These are phyloP conservation scores for Dichotomopilus funicola DNA, from an alignment of 2,329 filamentous ascomycete genomes.

Conservation along the genomic window DNA sequence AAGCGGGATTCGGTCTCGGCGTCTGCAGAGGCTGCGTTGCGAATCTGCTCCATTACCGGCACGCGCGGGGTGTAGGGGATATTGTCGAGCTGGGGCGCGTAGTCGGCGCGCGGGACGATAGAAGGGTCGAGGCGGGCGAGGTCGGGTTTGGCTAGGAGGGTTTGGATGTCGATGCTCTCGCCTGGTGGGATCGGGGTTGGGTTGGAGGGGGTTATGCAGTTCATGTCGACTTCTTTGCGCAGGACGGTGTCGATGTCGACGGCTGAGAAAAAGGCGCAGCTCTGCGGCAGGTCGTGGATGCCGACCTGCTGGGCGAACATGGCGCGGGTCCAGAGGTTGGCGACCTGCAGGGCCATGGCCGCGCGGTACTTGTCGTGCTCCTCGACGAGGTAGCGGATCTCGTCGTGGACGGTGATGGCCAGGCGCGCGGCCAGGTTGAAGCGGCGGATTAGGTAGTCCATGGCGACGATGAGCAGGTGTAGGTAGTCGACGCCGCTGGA, in stretches of 20 bases:
- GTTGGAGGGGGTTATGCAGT: constrained; percentile 89
- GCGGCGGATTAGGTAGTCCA: constrained; percentile 85
- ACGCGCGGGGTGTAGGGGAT: constrained; percentile 64
- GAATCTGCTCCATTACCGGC: constrained; percentile 72
- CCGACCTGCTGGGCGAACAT: constrained; percentile 98
- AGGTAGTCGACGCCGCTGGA: constrained; percentile 96
- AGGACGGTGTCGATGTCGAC: constrained; percentile 92
- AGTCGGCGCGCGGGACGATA: constrained; percentile 47
- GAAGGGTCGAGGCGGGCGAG: constrained; percentile 62
- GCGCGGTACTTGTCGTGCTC: constrained; percentile 80
- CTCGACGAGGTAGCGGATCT: constrained; percentile 88
- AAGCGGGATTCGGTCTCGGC: constrained; percentile 53
- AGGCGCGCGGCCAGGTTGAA: constrained; percentile 82
- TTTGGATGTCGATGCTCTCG: constrained; percentile 74
- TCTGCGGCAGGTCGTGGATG: constrained; percentile 88
- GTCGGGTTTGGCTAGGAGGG: constrained; percentile 67
- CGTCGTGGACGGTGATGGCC: constrained; percentile 92
- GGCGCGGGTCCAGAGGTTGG: constrained; percentile 92
- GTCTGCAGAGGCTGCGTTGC: constrained; percentile 37
- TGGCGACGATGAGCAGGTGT: constrained; percentile 83
- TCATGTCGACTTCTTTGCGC: constrained; percentile 98
- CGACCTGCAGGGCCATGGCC: constrained; percentile 87
- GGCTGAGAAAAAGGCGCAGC: constrained; percentile 91
- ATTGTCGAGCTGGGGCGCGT: constrained; percentile 51
- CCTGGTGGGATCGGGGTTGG: constrained; percentile 70